phyloP scores from a whole-genome alignment of 1,284 basidiomycete species.

The Porogramme epimiltina region DNA sequence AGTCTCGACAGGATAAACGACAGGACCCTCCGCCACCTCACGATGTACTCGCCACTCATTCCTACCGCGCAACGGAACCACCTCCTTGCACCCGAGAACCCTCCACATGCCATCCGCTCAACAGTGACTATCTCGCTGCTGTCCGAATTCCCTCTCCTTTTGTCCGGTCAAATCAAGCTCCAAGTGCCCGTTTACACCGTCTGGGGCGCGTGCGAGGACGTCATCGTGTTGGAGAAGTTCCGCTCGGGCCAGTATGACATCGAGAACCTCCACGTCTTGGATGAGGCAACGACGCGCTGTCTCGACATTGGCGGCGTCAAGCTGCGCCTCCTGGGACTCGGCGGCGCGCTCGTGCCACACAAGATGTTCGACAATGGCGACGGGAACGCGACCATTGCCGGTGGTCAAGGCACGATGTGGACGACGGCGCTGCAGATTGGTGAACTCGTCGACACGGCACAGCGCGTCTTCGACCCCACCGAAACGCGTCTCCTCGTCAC shows the following conservation, averaged over 20 bases:
- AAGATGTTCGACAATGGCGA: slow-evolving; percentile 98
- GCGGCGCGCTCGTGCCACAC: slow-evolving; percentile 94
- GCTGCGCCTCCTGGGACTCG: slow-evolving; percentile 90
- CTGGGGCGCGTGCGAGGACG: slow-evolving; percentile 98
- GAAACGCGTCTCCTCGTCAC: slow-evolving; percentile 95
- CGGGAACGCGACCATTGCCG: slow-evolving; percentile 93
- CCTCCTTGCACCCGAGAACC: slow-evolving; percentile 71
- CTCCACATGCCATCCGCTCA: slow-evolving; percentile 61
- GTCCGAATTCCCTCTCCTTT: slow-evolving; percentile 92
- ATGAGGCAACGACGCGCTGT: slow-evolving; percentile 91
- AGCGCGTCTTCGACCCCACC: slow-evolving; percentile 89
- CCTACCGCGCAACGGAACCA: slow-evolving; percentile 79
- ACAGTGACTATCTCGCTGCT: slow-evolving; percentile 74
- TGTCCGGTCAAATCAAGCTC: slow-evolving; percentile 87
- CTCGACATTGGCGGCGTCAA: slow-evolving; percentile 94
- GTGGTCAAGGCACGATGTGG: slow-evolving; percentile 99
- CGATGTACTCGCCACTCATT: slow-evolving; percentile 98
- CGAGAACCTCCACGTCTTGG: slow-evolving; percentile 88
- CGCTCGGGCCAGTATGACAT: slow-evolving; percentile 81
- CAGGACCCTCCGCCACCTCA: slow-evolving; percentile 92
- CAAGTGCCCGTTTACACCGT: slow-evolving; percentile 94
- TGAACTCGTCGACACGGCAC: slow-evolving; percentile 96
- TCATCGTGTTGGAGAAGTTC: slow-evolving; percentile 90
- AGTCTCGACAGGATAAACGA: slow-evolving; percentile 92
- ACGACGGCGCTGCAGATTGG: slow-evolving; percentile 97